Evolutionary conservation across 805 yeast genomes (phyloP).

Genomic region (Starmera amethionina): DNA sequence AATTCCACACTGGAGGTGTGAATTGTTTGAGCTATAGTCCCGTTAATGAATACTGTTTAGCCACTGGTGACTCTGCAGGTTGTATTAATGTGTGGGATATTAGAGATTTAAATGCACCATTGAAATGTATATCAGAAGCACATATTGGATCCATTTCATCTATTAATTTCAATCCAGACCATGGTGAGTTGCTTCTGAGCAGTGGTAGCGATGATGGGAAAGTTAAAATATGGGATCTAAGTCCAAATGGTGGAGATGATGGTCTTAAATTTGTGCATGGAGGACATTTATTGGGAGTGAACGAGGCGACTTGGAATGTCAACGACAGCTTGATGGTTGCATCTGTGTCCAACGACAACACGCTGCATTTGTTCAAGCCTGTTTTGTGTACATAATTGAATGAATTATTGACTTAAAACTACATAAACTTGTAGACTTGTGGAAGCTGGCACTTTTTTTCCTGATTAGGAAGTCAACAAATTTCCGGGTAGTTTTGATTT

Average conservation of each 20-base stretch:
- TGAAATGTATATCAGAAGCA: conserved; percentile 20
- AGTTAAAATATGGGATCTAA: conserved; percentile 54
- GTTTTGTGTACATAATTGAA: no score
- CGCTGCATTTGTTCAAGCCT: conserved; percentile 84
- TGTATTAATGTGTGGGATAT: conserved; percentile 54
- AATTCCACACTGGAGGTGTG: conserved; percentile 27
- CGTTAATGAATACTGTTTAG: conserved; percentile 43
- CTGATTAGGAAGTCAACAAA: conserved; percentile 1
- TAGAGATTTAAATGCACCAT: conserved; percentile 30
- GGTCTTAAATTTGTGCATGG: conserved; percentile 52
- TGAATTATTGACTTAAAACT: no score
- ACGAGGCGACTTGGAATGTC: conserved; percentile 76
- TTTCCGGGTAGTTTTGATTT: not conserved
- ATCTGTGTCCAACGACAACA: conserved; percentile 76
- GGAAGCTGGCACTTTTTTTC: not conserved
- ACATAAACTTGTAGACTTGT: no score
- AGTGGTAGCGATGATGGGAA: conserved; percentile 56
- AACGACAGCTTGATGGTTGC: conserved; percentile 62
- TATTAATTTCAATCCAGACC: conserved; percentile 62
- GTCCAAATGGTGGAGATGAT: conserved; percentile 8
- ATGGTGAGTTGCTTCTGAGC: conserved; percentile 46
- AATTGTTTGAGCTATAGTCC: conserved; percentile 56
- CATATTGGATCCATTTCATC: conserved; percentile 53
- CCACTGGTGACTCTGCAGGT: conserved; percentile 61
- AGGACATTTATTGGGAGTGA: conserved; percentile 83